A percentile compares a stretch with the other conserved stretches of the same genome.
Conservation (phyloP, 306 rosid genomes). For the Corylus avellana region DNA sequence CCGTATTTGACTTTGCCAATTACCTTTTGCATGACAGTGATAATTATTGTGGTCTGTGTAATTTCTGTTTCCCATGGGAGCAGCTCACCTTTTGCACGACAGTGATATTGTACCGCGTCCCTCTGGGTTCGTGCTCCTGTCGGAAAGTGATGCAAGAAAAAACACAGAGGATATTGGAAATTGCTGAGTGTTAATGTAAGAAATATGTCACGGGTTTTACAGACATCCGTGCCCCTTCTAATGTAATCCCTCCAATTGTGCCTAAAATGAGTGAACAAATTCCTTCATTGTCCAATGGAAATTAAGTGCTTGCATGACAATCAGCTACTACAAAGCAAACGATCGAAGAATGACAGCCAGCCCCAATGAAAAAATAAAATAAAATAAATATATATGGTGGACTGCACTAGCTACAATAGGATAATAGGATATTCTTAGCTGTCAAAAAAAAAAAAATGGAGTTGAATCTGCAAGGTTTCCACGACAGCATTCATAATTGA, state of each 20-base stretch:
- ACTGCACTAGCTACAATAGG: too few relatives aligned
- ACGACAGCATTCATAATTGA: neutral
- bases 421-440: too few relatives aligned
- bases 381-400: neutral
- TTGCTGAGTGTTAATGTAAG: conserved; percentile 8
- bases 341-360: conserved; percentile 6
- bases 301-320: conserved; percentile 15
- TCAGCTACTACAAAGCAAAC: conserved; percentile 5
- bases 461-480: neutral
- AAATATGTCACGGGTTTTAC: conserved; percentile 42
- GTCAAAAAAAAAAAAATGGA: too few relatives aligned
- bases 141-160: conserved; percentile 21
- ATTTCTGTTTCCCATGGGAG: conserved; percentile 15
- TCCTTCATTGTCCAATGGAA: conserved; percentile 22
- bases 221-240: conserved; percentile 44
- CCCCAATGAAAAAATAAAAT: conserved; percentile 10
- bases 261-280: conserved; percentile 30
- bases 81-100: conserved; percentile 9
- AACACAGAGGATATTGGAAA: conserved; percentile 43
- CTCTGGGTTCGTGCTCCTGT: conserved; percentile 29
- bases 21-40: conserved; percentile 7
- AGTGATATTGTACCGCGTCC: conserved; percentile 14
- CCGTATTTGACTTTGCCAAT: conserved; percentile 39
- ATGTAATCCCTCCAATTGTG: conserved; percentile 9
- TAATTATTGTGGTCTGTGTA: conserved; percentile 42